phyloP scores from a whole-genome alignment of 1,284 basidiomycete genomes.

The Rhodotorula glutinis region DNA sequence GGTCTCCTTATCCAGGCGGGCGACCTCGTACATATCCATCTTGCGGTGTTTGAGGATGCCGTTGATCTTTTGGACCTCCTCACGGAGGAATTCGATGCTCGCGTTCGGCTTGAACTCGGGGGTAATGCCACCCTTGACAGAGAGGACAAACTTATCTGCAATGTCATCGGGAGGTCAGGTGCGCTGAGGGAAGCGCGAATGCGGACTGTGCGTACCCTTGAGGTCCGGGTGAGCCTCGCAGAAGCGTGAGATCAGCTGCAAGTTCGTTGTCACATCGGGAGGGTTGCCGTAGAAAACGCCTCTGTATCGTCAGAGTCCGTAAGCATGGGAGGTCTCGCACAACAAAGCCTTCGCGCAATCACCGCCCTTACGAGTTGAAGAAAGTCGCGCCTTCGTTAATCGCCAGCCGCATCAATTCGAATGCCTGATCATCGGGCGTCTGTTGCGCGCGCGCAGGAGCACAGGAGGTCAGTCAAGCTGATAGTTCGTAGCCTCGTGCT shows the following conservation, averaged over 20 bases:
- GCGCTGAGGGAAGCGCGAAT: too few relatives aligned
- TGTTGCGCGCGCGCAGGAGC: neutral
- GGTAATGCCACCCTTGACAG: conserved; percentile 43
- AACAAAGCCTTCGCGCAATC: too few relatives aligned
- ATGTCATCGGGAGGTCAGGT: too few relatives aligned
- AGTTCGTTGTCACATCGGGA: conserved; percentile 12
- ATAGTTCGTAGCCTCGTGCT: too few relatives aligned
- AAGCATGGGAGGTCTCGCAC: too few relatives aligned
- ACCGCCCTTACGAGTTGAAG: conserved; percentile 20
- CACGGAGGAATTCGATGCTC: conserved; percentile 34
- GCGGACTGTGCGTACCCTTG: conserved; percentile 17
- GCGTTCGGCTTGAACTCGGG: conserved; percentile 31
- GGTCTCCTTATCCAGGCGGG: conserved; percentile 24
- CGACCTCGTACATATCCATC: conserved; percentile 45
- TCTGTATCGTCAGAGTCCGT: neutral
- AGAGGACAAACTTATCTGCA: conserved; percentile 40
- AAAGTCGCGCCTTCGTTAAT: conserved; percentile 15
- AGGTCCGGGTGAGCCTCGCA: conserved; percentile 42
- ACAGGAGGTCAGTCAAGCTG: too few relatives aligned
- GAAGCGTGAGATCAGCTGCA: conserved; percentile 42
- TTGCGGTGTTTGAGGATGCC: conserved; percentile 37
- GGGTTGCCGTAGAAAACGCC: conserved; percentile 40
- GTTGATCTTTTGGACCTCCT: conserved; percentile 41
- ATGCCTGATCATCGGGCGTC: conserved; percentile 41
- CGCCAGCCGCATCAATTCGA: conserved; percentile 35